Conservation (phyloP, 1,284 basidiomycete genomes). For the Naganishia liquefaciens region DNA sequence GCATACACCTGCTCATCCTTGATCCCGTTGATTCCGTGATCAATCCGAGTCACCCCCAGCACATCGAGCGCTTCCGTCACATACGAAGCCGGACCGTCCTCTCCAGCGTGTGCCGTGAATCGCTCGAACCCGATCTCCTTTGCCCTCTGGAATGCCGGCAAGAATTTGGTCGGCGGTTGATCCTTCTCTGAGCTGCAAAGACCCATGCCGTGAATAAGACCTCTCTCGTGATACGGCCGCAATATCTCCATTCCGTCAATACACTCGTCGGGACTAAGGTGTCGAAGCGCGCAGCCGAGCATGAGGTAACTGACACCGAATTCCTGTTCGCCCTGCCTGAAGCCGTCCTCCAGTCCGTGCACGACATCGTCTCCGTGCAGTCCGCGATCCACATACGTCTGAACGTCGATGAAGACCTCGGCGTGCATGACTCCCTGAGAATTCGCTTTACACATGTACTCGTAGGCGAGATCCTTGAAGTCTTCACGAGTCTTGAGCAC, state of each 20-base stretch:
- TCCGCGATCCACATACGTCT: conserved; percentile 38
- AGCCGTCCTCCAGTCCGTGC: conserved; percentile 36
- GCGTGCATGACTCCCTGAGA: conserved; percentile 37
- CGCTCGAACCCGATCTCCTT: conserved; percentile 34
- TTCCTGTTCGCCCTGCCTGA: conserved; percentile 34
- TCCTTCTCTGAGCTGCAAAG: conserved; percentile 36
- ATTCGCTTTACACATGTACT: conserved; percentile 35
- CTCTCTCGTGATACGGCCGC: conserved; percentile 34
- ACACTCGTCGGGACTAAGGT: conserved; percentile 34
- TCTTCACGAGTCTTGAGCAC: conserved; percentile 37
- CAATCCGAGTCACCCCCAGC: conserved; percentile 38
- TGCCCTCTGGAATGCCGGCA: conserved; percentile 35
- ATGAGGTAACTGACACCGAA: conserved; percentile 38
- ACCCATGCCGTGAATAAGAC: conserved; percentile 38
- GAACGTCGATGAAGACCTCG: conserved; percentile 41
- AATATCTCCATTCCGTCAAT: conserved; percentile 35
- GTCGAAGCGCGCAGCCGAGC: conserved; percentile 39
- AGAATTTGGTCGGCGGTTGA: conserved; percentile 38
- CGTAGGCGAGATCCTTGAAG: conserved; percentile 37
- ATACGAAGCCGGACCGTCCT: conserved; percentile 39
- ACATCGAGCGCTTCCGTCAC: conserved; percentile 36
- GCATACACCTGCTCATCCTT: conserved; percentile 37
- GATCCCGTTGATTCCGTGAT: conserved; percentile 39
- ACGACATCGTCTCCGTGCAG: conserved; percentile 36
- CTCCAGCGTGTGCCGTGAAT: conserved; percentile 40